Conservation (phyloP, 768 basidiomycete genomes). For the Mycena indigotica region DNA sequence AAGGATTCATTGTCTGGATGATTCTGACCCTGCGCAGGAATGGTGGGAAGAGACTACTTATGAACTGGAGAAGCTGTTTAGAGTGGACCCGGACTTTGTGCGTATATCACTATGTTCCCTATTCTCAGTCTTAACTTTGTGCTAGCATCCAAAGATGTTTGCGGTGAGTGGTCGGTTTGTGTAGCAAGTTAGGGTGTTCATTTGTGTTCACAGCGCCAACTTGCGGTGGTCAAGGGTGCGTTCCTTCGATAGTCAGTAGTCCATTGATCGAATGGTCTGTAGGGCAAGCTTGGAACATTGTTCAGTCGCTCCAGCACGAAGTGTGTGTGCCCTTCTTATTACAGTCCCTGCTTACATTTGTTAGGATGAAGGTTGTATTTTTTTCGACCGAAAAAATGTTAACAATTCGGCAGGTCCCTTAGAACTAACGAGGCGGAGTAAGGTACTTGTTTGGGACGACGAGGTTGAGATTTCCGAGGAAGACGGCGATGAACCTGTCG, state of each 20-base stretch:
- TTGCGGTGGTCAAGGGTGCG: conserved; percentile 84
- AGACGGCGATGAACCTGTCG: conserved; percentile 42
- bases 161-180: conserved; percentile 56
- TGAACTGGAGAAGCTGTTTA: conserved; percentile 74
- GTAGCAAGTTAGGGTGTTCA: too few relatives aligned
- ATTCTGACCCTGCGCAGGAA: conserved; percentile 14
- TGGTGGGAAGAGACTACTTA: conserved; percentile 93
- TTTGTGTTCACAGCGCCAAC: conserved; percentile 60
- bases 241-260: not conserved
- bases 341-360: conserved; percentile 3
- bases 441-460: conserved; percentile 84
- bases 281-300: conserved; percentile 88
- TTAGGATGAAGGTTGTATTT: conserved; percentile 81
- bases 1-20: not conserved
- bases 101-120: not conserved
- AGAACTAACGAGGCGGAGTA: conserved; percentile 82
- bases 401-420: conserved; percentile 67
- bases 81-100: conserved; percentile 76
- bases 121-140: not conserved
- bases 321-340: conserved; percentile 42
- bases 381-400: not conserved
- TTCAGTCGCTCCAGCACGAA: conserved; percentile 77
- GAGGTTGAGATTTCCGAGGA: conserved; percentile 70
- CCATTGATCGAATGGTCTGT: not conserved
- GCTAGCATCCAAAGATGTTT: conserved; percentile 81